phyloP scores from a whole-genome alignment of 2,329 filamentous ascomycete genomes.

The Xylariaceae sp. region DNA sequence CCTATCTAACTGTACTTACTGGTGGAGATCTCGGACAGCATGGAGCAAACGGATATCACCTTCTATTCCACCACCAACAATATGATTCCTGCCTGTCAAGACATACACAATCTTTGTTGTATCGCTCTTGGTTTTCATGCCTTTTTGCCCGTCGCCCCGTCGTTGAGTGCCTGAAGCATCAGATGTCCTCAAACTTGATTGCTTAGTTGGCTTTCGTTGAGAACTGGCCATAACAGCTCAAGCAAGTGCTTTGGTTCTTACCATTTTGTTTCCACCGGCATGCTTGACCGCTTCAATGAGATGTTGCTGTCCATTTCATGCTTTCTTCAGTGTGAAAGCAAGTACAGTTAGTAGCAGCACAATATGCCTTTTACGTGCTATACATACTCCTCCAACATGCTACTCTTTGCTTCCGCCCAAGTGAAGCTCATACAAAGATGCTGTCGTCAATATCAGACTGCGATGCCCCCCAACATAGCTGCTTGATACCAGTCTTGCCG shows the following conservation, averaged over 20 bases:
- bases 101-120: neutral
- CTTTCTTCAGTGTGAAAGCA: conserved; percentile 10
- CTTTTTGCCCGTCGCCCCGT: neutral
- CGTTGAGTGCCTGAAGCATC: neutral
- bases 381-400: neutral
- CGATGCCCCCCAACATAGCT: neutral
- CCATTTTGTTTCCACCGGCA: neutral
- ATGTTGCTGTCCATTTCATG: neutral
- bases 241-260: neutral
- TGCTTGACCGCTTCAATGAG: neutral
- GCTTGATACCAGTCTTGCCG: neutral
- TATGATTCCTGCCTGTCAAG: neutral
- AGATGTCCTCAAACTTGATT: neutral
- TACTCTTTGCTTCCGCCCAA: neutral
- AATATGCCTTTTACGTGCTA: neutral
- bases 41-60: neutral
- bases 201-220: neutral
- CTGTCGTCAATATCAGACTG: neutral
- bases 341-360: neutral
- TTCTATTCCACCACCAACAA: neutral
- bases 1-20: too few species aligned
- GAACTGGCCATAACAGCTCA: neutral
- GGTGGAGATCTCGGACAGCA: too few species aligned
- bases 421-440: neutral
- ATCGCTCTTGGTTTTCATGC: neutral